phyloP scores from a whole-genome alignment of 768 basidiomycete genomes.

The Butyriboletus loyo region DNA sequence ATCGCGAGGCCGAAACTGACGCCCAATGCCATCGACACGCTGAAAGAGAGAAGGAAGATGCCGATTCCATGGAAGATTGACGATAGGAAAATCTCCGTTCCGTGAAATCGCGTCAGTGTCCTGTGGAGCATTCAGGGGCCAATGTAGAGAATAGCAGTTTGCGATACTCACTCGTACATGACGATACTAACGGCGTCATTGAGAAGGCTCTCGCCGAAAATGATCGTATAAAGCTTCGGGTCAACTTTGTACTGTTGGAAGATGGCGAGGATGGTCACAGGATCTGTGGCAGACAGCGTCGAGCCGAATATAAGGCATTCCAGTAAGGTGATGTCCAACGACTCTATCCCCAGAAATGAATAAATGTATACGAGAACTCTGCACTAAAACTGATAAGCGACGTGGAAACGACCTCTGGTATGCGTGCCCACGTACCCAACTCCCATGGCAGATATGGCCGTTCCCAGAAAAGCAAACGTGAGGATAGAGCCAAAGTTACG shows the following conservation, averaged over 20 bases:
- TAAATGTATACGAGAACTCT: conserved; percentile 94
- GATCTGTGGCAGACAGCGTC: conserved; percentile 95
- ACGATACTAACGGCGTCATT: conserved; percentile 99
- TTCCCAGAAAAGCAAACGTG: conserved; percentile 90
- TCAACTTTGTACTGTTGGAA: conserved; percentile 99
- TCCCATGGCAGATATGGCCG: conserved; percentile 94
- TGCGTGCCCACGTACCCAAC: conserved; percentile 67
- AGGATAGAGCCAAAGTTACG: conserved; percentile 97
- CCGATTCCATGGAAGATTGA: conserved; percentile 97
- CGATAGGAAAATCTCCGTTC: conserved; percentile 77
- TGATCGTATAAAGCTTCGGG: conserved; percentile 94
- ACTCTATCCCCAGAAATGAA: conserved; percentile 89
- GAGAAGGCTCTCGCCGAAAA: conserved; percentile 94
- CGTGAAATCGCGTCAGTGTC: conserved; percentile 90
- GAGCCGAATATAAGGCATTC: conserved; percentile 97
- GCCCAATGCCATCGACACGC: conserved; percentile 91
- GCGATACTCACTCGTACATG: conserved; percentile 91
- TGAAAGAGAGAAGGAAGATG: conserved; percentile 95
- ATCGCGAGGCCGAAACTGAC: conserved; percentile 88
- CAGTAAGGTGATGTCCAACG: conserved; percentile 76
- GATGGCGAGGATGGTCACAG: conserved; percentile 95
- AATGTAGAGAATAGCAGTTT: not conserved
- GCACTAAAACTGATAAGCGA: conserved; percentile 48
- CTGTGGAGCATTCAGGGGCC: conserved; percentile 38
- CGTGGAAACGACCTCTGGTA: not conserved